Evolutionary conservation across 345 rosid genomes (phyloP), one percentile per base, ranked within the genome.

Genomic region (Salix purpurea): DNA sequence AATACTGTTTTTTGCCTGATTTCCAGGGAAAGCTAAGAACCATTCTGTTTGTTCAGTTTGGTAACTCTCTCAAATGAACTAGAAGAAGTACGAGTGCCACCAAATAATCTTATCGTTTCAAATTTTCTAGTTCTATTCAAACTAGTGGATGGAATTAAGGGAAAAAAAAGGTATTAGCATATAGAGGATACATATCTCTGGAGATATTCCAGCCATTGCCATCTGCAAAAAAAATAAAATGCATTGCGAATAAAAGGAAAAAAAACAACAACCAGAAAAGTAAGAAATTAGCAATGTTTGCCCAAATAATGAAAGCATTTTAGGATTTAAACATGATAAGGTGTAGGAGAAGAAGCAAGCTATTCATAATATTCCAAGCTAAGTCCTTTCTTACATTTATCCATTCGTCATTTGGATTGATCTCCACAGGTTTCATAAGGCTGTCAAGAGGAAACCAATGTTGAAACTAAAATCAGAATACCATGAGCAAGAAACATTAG

Each of bases 381-480:
- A 44, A 71, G 68, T 30, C 23, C 39, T 77, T 69, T 46, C 99
- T 91, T 92, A 96, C 99, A 89, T 92, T 93, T 70, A 88, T 79
- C 99, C 99, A 96, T 82, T 96, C 98, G 68, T 96, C 95, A 86
- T 88, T 91, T 78, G 99, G 97, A 81, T 87, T 93, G 86, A 91
- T 84, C 75, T 96, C 97, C 89, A 93, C 88, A 71, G 97, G 91
- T 85, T 90, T 96, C 94, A 93, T 84, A 26, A 83, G 89, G 84
- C 99, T 96, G 90, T 70, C 74, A 79, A 83, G 74, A 14, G 48
- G 72, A 65, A 84, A 79, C 78, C 44, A 48, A 64, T 80, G 79
- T 81, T 64, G 77, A 68, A 13, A 76, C 21, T n/a, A 28, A 67
- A 65, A 44, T 30, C 44, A 39, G 13, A 21, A 30, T 24, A 23